These are phyloP conservation scores for Mortierella sp. DNA, from an alignment of 371 early-diverging fungal genomes.

Conservation along the genomic window DNA sequence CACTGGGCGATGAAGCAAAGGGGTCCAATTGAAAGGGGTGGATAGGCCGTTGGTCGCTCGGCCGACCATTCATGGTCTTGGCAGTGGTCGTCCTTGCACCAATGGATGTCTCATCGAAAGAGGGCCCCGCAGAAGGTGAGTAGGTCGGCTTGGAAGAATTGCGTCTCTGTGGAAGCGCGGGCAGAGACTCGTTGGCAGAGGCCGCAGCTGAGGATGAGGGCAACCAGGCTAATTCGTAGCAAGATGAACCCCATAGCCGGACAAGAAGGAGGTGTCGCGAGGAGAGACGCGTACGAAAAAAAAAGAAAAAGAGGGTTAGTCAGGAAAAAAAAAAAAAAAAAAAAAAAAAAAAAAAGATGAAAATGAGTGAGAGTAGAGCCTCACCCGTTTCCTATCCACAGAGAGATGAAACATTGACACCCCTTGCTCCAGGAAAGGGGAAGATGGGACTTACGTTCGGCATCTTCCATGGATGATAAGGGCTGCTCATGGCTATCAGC, in stretches of 20 bases:
- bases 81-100: not conserved
- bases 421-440: not conserved
- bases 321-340: not conserved
- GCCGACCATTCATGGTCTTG: constrained; percentile 1
- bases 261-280: too few relatives aligned
- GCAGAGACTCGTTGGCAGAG: too few relatives aligned
- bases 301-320: not conserved
- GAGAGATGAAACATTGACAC: not conserved
- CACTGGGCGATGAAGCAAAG: too few relatives aligned
- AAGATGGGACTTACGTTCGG: constrained; percentile 14
- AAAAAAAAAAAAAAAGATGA: not conserved
- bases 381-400: too few relatives aligned
- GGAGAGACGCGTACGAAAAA: not conserved
- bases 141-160: not conserved
- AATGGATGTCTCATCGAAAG: not conserved
- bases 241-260: not conserved
- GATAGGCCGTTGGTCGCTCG: constrained; percentile 24
- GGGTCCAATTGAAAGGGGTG: constrained; percentile 28
- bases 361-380: not conserved
- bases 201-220: not conserved
- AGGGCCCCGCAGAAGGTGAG: not conserved
- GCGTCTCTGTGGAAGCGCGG: not conserved
- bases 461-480: constrained; percentile 26
- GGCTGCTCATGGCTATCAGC: constrained; percentile 1
- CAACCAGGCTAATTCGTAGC: constrained; percentile 2